Percentiles rank a stretch among this genome's conserved stretches.
phyloP scores from a whole-genome alignment of 768 basidiomycete species.

The Podaxis mareebaensis region DNA sequence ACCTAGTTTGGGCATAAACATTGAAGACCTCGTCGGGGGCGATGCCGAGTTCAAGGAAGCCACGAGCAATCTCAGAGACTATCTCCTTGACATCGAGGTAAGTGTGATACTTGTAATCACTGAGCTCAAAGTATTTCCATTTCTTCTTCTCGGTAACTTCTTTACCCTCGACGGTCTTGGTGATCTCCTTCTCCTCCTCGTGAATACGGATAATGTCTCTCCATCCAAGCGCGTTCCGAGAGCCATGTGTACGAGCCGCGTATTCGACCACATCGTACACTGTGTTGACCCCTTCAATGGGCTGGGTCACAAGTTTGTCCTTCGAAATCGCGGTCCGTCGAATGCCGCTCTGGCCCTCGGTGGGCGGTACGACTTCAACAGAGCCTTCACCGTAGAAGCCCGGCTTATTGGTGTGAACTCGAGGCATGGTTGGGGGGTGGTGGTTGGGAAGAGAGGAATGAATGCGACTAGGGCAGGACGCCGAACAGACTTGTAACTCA shows the following conservation, averaged over 20 bases:
- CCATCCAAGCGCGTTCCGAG: constrained; percentile 76
- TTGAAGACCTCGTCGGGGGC: constrained; percentile 79
- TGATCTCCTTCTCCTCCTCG: constrained; percentile 89
- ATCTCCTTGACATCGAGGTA: constrained; percentile 71
- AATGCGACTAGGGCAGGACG: not conserved
- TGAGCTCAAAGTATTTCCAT: constrained; percentile 95
- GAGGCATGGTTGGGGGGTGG: constrained; percentile 26
- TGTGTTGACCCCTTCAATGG: constrained; percentile 77
- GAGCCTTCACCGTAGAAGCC: constrained; percentile 64
- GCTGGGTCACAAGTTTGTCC: constrained; percentile 61
- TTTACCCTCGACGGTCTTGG: constrained; percentile 81
- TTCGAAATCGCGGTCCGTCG: constrained; percentile 58
- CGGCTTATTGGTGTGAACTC: constrained; percentile 38
- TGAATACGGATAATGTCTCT: constrained; percentile 69
- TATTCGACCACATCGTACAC: constrained; percentile 79
- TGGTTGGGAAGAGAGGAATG: not conserved
- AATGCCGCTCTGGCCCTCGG: constrained; percentile 50
- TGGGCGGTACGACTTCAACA: constrained; percentile 50
- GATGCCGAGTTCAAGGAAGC: constrained; percentile 70
- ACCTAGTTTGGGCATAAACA: constrained; percentile 89
- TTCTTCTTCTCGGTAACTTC: constrained; percentile 86
- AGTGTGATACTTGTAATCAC: constrained; percentile 81
- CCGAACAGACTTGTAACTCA: not conserved
- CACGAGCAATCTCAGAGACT: constrained; percentile 67
- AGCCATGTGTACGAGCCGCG: constrained; percentile 72